Base-by-base conservation (phyloP, 805 yeast species). In the Candida manassasensis region DNA sequence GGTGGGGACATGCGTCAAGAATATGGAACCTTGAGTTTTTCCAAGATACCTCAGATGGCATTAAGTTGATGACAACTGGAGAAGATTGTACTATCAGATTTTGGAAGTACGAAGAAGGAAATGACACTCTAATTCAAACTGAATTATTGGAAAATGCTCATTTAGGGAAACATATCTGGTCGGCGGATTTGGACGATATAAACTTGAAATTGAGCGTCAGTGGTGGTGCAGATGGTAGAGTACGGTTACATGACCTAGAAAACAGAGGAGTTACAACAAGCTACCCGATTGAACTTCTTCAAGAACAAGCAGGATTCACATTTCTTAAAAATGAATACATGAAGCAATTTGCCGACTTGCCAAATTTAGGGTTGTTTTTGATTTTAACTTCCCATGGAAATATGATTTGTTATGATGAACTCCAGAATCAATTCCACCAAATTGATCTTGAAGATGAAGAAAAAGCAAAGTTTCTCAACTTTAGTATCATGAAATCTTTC, bases 1-100 rank as follows among this genome's bases (percentile, higher is more conserved):
- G 96, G 0, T 93, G 97, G 97, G 98, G 97, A 10, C 98, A 93
- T 53, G 81, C 84, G 1, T 90, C 97, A 0, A 74, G 98, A 52
- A 89, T 93, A 27, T 93, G 98, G 98, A 73, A 75, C 28, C 62
- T 90, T 29, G 69, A 68, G 33, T 85, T 86, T 51, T 73, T 64
- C 39, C 39, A 41, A 3, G 37, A 41, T n/a, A 44, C 51, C 45
- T 55, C 61, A 4, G 24, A 36, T 11, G 18, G 32, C 3, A 37
- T 53, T 2, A 45, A 34, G 21, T 63, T 86, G 11, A 78, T 94
- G 55, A 77, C 80, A 17, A 80, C 94, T 4, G 98, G 73, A 5
- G 73, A 93, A 55, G 98, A 93, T 57, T 77, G 89, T 47, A 81
- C 95, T 0, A 75, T 84, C 8, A 72, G 96, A 42, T 55, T 81